Percentiles rank a stretch among this genome's conserved stretches.
These are phyloP conservation scores for Daldinia eschscholtzii DNA, from an alignment of 2,329 filamentous ascomycete genomes.

Conservation along the genomic window DNA sequence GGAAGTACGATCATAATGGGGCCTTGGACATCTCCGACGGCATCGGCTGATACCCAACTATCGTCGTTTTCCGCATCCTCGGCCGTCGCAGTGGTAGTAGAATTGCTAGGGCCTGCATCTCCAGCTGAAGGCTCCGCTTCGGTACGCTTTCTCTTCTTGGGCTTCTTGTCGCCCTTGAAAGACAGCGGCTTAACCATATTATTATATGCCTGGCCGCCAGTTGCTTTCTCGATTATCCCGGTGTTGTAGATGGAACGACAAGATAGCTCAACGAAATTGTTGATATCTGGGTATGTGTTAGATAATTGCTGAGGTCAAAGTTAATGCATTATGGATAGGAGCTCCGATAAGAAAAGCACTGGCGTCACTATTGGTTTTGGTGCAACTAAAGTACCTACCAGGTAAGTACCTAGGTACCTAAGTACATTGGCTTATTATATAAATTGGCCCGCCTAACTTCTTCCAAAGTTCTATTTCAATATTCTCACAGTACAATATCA, in stretches of 20 bases:
- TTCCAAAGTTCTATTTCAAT: neutral
- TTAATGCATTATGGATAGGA: conserved; percentile 1
- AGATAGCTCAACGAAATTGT: neutral
- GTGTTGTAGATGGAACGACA: neutral
- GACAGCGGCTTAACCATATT: conserved; percentile 88
- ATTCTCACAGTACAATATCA: neutral
- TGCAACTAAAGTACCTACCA: neutral
- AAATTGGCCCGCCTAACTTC: neutral
- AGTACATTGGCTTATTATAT: neutral
- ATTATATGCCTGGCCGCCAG: conserved; percentile 23
- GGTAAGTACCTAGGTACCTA: conserved; percentile 3
- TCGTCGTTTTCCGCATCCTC: conserved; percentile 74
- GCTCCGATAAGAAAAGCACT: conserved; percentile 23
- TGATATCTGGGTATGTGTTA: neutral
- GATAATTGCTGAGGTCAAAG: conserved; percentile 15
- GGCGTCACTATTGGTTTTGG: conserved; percentile 20
- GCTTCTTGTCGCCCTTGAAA: conserved; percentile 98
- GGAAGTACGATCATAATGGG: conserved; percentile 87
- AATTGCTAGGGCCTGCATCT: conserved; percentile 56
- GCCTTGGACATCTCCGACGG: conserved; percentile 78
- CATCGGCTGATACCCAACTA: conserved; percentile 90
- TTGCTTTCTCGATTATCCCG: conserved; percentile 2
- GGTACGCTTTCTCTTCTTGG: conserved; percentile 88
- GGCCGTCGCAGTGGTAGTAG: conserved; percentile 52
- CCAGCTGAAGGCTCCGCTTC: conserved; percentile 59